Evolutionary conservation across 176 grass and related monocot species (phyloP), one percentile per base, ranked within the genome.

Genomic region (Oryza longistaminata): DNA sequence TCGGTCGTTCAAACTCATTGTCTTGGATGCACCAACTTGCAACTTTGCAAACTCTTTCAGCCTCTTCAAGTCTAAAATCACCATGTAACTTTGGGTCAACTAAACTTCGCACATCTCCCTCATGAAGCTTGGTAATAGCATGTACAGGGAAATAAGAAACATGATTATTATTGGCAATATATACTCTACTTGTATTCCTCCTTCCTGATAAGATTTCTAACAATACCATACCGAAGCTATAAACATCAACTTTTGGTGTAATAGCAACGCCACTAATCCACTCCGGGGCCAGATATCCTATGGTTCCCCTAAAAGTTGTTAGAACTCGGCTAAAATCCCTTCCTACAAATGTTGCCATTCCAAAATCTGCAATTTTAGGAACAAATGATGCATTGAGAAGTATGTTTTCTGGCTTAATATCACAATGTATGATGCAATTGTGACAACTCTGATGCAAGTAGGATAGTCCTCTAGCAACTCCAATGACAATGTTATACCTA

Each of bases 21-120:
- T 74, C 83, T 67, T 92, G 87, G 67, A 89, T 88, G 70, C 90
- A 89, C 90, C 90, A 92, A 48, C 70, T 74, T 40, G 86, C 78
- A 83, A 89, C 83, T 82, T 80, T 89, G 33, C 82, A 83, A 55
- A 66, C 19, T 21, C 61, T 80, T 73, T 68, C 79, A 52, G 77
- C 40, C 72, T 92, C 79, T 64, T 86, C 83, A 13, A 83, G 39
- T 14, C 26, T 50, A 11, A 70, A 74, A 3, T 80, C 79, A 16
- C 45, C 82, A 24, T 71, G 66, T n/a, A 88, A 81, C 1, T 22
- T 43, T 22, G 81, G 35, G 39, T 89, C 92, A 0, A 91, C 26
- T 80, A 94, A 85, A 52, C 82, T 77, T 29, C 10, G 7, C 22
- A 86, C 43, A 50, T 91, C 86, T 25, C 83, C 86, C 46, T 83